Conservation (phyloP, 202 grass and related monocot genomes). For the Carex arenaria region DNA sequence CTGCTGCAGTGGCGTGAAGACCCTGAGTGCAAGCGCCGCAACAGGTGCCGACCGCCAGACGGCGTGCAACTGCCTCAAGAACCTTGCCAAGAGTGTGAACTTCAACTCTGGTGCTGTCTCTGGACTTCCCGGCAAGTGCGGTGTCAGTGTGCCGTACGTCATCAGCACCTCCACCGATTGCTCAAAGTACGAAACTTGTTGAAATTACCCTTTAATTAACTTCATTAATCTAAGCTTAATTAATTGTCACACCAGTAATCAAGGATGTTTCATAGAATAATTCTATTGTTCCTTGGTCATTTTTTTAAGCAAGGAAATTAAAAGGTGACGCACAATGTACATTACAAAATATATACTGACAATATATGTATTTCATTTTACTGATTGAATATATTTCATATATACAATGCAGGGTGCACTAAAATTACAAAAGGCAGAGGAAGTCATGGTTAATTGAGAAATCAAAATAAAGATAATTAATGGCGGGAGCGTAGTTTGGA, state of each 20-base stretch:
- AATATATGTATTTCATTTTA: neutral
- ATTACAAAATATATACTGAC: too few relatives aligned
- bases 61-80: conserved; percentile 50
- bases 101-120: conserved; percentile 14
- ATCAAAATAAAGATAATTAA: neutral
- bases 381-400: neutral
- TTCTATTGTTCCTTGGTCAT: too few relatives aligned
- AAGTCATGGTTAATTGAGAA: neutral
- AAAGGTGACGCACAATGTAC: too few relatives aligned
- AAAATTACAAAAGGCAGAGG: neutral
- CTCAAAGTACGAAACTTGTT: conserved; percentile 31
- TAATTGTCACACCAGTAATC: too few relatives aligned
- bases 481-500: neutral
- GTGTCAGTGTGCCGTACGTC: conserved; percentile 24
- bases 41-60: conserved; percentile 27
- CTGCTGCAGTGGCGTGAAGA: conserved; percentile 12
- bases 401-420: neutral
- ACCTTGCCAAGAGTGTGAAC: neutral
- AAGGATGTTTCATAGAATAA: too few relatives aligned
- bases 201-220: too few relatives aligned
- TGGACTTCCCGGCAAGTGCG: conserved; percentile 38
- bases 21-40: neutral
- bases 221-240: too few relatives aligned
- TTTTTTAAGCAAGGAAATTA: too few relatives aligned
- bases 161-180: conserved; percentile 46